Base-by-base conservation (phyloP, 495 filamentous ascomycete species). In the Rhypophila decipiens region DNA sequence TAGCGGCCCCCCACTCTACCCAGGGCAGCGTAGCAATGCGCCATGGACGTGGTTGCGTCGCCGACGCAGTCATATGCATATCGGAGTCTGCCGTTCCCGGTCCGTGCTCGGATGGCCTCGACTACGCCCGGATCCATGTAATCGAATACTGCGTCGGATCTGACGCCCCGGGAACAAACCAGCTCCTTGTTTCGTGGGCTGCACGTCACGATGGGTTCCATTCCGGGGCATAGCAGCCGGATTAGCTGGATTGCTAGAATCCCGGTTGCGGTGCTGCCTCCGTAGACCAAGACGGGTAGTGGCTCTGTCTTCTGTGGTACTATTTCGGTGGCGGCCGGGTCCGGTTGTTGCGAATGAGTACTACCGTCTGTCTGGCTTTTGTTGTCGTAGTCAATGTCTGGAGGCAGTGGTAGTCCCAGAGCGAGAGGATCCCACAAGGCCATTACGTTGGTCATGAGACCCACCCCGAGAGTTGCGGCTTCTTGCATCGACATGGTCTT, bases 161-260 rank as follows among this genome's bases (percentile, higher is more conserved):
- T 31, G 13, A 13, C 80, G 4, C 82, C 81, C 19, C 71, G 71
- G 2, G 46, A 57, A 22, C 64, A 59, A n/a, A 76, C 72, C 4
- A 83, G 58, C 3, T 71, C 66, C 44, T 78, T 76, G 59, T 84
- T 84, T 10, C 56, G 58, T 0, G 73, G 70, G 0, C 79, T 82
- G 49, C 78, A 79, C 0, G 77, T 80, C 5, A 73, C 62, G 34
- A 83, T 69, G 10, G 73, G 66, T 3, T 63, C 56, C 20, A 66
- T 61, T 8, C 75, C 74, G 20, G 66, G 52, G n/a, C n/a, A n/a
- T n/a, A n/a, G n/a, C 11, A 54, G 54, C 35, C 60, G 60, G 2
- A 69, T 46, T 24, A 75, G 53, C 31, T 77, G 74, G 15, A 74
- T 65, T 0, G 71, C 72, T 2, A 70, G 46, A 12, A 70, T 64